These are phyloP conservation scores for Xylaria digitata DNA, from an alignment of 2,329 filamentous ascomycete genomes.

Conservation along the genomic window DNA sequence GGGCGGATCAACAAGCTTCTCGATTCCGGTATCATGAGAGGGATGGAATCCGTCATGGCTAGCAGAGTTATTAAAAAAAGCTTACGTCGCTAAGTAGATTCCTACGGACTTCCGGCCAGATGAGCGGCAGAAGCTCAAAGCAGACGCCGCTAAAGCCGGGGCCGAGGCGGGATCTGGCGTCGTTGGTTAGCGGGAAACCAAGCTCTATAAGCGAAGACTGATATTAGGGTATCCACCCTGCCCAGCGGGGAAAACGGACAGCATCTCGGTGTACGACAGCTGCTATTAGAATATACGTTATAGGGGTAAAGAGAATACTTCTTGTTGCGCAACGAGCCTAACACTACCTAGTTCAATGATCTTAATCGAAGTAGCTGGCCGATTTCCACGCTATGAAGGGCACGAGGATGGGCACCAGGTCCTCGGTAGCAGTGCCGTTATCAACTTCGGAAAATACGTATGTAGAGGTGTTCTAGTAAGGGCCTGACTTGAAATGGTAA, in stretches of 20 bases:
- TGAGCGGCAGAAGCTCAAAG: constrained; percentile 40
- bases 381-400: constrained; percentile 64
- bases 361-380: constrained; percentile 57
- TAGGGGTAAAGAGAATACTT: too few relatives aligned
- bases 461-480: too few relatives aligned
- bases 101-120: constrained; percentile 34
- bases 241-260: constrained; percentile 55
- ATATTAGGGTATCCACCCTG: constrained; percentile 56
- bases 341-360: too few relatives aligned
- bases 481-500: too few relatives aligned
- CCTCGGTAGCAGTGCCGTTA: too few relatives aligned
- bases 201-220: constrained; percentile 27
- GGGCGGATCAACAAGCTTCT: constrained; percentile 42
- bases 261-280: constrained; percentile 64
- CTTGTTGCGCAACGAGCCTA: too few relatives aligned
- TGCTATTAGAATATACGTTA: constrained; percentile 50
- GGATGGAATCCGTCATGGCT: constrained; percentile 41
- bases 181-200: neutral
- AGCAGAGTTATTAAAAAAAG: constrained; percentile 28
- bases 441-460: too few relatives aligned
- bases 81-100: constrained; percentile 36
- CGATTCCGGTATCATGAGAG: constrained; percentile 44
- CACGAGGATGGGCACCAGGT: constrained; percentile 56
- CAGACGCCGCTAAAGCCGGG: constrained; percentile 12
- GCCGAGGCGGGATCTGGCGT: neutral